Evolutionary conservation across 176 grass and related monocot genomes (phyloP).

Genomic region (Tillandsia fasciculata): DNA sequence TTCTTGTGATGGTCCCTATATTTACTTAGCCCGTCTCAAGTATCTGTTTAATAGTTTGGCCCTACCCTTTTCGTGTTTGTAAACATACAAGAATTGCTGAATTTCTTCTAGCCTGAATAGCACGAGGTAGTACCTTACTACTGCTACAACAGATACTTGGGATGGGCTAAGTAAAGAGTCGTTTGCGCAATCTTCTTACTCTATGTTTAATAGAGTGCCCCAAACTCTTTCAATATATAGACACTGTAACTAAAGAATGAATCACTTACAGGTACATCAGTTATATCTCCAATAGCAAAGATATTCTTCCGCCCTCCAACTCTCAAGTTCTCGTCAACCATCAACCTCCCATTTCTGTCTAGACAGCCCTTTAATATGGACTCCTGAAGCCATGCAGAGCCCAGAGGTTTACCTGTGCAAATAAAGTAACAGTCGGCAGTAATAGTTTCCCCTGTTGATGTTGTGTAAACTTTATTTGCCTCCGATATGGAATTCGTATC

Average conservation of each 20-base stretch:
- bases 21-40: too few species aligned
- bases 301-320: conserved; percentile 37
- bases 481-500: conserved; percentile 2
- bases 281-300: conserved; percentile 64
- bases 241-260: neutral
- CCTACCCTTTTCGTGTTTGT: too few species aligned
- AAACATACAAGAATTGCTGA: too few species aligned
- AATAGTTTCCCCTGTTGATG: conserved; percentile 50
- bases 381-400: conserved; percentile 34
- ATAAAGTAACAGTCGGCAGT: conserved; percentile 38
- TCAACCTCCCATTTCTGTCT: conserved; percentile 7
- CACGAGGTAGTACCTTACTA: too few species aligned
- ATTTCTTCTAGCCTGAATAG: too few species aligned
- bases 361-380: conserved; percentile 28
- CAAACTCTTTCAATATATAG: neutral
- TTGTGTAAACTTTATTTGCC: conserved; percentile 24
- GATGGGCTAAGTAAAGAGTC: too few species aligned
- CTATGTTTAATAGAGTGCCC: too few species aligned
- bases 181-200: too few species aligned
- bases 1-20: too few species aligned
- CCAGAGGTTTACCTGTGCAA: conserved; percentile 30
- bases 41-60: too few species aligned
- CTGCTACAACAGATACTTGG: too few species aligned
- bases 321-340: conserved; percentile 41
- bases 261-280: conserved; percentile 20